Evolutionary conservation across 1,139 yeast species (phyloP).

Genomic region (Yamadazyma diospyri): DNA sequence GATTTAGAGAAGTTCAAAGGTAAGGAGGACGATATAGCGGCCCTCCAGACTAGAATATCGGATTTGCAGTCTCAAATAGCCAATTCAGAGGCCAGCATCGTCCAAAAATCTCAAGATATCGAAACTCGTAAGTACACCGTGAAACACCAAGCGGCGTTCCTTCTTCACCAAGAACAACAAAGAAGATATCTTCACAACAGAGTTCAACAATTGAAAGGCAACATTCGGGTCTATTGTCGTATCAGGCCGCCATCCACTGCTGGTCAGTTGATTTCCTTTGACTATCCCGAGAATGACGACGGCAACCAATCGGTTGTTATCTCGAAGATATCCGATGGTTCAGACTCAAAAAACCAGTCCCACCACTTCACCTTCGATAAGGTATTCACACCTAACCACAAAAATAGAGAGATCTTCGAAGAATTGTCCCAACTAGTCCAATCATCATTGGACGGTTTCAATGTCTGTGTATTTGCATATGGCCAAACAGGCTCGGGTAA

Average conservation of each 20-base stretch:
- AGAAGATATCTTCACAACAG: slow-evolving; percentile 72
- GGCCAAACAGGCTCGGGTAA: slow-evolving; percentile 99
- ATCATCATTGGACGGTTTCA: slow-evolving; percentile 85
- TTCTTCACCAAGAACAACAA: slow-evolving; percentile 21
- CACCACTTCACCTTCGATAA: slow-evolving; percentile 70
- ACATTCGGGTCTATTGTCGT: slow-evolving; percentile 87
- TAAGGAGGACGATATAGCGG: slow-evolving; percentile 21
- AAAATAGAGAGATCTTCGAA: slow-evolving; percentile 66
- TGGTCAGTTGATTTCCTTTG: slow-evolving; percentile 33
- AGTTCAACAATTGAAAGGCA: slow-evolving; percentile 86
- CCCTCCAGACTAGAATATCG: slow-evolving; percentile 13
- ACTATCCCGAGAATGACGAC: slow-evolving; percentile 45
- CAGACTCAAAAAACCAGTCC: neutral
- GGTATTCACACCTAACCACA: slow-evolving; percentile 55
- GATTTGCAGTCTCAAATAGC: slow-evolving; percentile 9
- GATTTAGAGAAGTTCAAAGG: slow-evolving; percentile 14
- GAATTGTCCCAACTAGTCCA: slow-evolving; percentile 88
- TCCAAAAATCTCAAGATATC: slow-evolving; percentile 8
- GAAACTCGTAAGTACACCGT: slow-evolving; percentile 6
- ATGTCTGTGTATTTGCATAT: slow-evolving; percentile 92
- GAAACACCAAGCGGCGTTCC: slow-evolving; percentile 7
- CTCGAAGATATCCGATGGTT: slow-evolving; percentile 20
- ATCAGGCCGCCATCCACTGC: slow-evolving; percentile 55
- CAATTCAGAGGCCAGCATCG: slow-evolving; percentile 6
- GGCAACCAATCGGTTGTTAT: slow-evolving; percentile 48